phyloP scores from a whole-genome alignment of 345 rosid genomes.

The Citrus sp. region DNA sequence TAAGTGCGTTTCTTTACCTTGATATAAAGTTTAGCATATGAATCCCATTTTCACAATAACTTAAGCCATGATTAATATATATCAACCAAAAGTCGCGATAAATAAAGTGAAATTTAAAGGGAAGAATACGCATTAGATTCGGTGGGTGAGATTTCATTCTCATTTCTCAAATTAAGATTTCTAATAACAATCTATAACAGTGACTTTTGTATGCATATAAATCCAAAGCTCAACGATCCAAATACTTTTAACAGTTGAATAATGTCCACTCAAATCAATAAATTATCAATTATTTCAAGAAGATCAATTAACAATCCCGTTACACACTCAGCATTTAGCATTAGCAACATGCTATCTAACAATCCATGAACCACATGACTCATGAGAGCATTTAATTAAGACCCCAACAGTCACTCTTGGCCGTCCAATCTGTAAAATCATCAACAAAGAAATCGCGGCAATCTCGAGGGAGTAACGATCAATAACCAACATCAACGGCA shows the following conservation, averaged over 20 bases:
- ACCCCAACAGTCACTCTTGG: not conserved
- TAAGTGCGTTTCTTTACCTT: not conserved
- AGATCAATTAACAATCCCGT: not conserved
- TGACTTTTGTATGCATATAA: not conserved
- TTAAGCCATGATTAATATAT: not conserved
- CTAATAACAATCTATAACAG: not conserved
- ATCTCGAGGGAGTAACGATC: conserved; percentile 14
- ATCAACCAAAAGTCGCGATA: not conserved
- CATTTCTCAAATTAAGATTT: not conserved
- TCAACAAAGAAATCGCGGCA: not conserved
- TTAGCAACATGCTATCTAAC: not conserved
- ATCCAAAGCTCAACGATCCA: conserved; percentile 11
- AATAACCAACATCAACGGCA: conserved; percentile 31
- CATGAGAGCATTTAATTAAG: not conserved
- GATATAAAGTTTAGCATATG: not conserved
- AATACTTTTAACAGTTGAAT: not conserved
- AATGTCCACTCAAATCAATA: not conserved
- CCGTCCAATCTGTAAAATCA: not conserved
- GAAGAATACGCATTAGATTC: not conserved
- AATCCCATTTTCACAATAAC: not conserved
- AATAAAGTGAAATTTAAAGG: not conserved
- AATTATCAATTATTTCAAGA: not conserved
- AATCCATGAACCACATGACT: not conserved
- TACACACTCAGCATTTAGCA: not conserved
- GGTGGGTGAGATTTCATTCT: conserved; percentile 26